phyloP scores from a whole-genome alignment of 768 basidiomycete species.

The Lactifluus pinguis region DNA sequence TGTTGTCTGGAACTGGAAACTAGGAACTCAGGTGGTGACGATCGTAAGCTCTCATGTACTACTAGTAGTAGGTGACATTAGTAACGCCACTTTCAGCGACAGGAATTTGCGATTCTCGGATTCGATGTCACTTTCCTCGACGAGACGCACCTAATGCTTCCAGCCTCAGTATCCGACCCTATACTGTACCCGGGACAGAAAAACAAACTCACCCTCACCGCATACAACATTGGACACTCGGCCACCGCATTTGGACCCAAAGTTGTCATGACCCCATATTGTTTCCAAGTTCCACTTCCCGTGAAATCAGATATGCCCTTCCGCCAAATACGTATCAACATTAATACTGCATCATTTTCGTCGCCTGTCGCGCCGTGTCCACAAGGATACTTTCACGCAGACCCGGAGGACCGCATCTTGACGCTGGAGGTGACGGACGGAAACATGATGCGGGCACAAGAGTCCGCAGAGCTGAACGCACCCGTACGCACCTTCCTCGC shows the following conservation, averaged over 20 bases:
- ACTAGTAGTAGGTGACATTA: neutral
- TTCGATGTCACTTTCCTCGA: slow-evolving; percentile 7
- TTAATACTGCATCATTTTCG: slow-evolving; percentile 8
- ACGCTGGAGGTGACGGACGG: slow-evolving; percentile 3
- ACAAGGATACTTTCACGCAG: slow-evolving; percentile 5
- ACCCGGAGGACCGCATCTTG: slow-evolving; percentile 9
- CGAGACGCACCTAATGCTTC: slow-evolving; percentile 8
- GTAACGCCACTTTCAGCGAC: neutral
- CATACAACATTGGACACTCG: neutral
- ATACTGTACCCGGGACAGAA: slow-evolving; percentile 1
- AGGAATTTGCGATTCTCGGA: neutral
- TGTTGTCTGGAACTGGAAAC: slow-evolving; percentile 10
- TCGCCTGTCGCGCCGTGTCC: neutral
- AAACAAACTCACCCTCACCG: neutral
- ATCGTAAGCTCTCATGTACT: neutral
- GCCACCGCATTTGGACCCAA: neutral
- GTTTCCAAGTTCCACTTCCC: slow-evolving; percentile 3
- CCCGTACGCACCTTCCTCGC: slow-evolving; percentile 7
- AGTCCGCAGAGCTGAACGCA: neutral
- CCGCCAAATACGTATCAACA: neutral
- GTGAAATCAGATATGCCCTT: slow-evolving; percentile 3
- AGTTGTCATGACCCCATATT: neutral
- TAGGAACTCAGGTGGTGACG: slow-evolving; percentile 1
- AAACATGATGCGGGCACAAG: slow-evolving; percentile 3
- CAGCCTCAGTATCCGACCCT: neutral